Percentiles rank a stretch among this genome's conserved stretches.
Conservation (phyloP, 148 eudicot species). For the Fagopyrum homotropicum region DNA sequence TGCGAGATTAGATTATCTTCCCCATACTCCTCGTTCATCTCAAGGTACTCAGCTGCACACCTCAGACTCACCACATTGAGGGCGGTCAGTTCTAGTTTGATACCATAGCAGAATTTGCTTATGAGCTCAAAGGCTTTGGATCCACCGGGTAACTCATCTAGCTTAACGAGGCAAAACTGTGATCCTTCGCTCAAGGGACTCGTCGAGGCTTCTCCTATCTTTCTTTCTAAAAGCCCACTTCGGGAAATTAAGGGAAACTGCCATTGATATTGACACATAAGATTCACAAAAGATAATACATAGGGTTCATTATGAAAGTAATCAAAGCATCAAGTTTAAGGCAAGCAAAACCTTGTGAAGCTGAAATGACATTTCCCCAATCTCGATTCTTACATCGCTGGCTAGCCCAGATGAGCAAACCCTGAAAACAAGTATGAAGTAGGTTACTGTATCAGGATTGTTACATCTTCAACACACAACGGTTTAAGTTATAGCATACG, state of each 20-base stretch:
- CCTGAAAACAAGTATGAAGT: conserved; percentile 26
- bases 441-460: background rate
- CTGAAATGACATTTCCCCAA: conserved; percentile 48
- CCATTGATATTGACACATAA: background rate
- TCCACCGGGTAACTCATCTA: conserved; percentile 61
- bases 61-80: conserved; percentile 48
- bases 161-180: conserved; percentile 22
- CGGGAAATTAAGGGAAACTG: conserved; percentile 70
- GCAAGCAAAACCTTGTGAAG: conserved; percentile 52
- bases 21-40: conserved; percentile 66
- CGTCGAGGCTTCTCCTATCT: conserved; percentile 34
- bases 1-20: conserved; percentile 59
- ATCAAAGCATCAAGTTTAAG: too few relatives aligned
- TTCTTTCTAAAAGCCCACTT: conserved; percentile 54
- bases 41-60: conserved; percentile 64
- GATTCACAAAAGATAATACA: background rate
- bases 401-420: conserved; percentile 64
- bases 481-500: too few relatives aligned
- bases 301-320: background rate
- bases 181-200: conserved; percentile 29
- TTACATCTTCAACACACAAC: background rate
- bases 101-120: conserved; percentile 57
- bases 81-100: conserved; percentile 58
- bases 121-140: conserved; percentile 59
- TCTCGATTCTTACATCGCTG: conserved; percentile 64